Base-by-base conservation (phyloP, 2,329 filamentous ascomycete genomes). In the Rutstroemia sp. region DNA sequence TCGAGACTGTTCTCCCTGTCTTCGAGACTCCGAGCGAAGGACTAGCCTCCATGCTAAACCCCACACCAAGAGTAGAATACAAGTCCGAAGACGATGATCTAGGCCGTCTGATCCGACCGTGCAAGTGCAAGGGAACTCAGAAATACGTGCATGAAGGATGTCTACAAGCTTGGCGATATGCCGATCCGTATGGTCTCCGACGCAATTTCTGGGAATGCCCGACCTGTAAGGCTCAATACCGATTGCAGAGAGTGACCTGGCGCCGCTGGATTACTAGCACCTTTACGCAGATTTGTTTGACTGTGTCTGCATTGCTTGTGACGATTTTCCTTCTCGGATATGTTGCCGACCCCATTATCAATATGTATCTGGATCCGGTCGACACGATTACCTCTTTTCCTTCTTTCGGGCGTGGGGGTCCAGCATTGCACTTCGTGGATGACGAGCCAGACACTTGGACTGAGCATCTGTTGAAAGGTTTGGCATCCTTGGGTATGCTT, bases 141-240 rank as follows among this genome's bases (percentile, higher is more conserved):
- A 89, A 89, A 73, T 96, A 95, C 72, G 91, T 97, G 23, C 94
- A 99, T 71, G 90, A 96, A 71, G 87, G 84, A 30, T 99, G 94
- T 68, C 77, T 99, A 49, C 83, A 88, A 66, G 78, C 82, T 10
- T 97, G 92, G 90, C 83, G 94, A 63, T 79, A 86, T 60, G 80
- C 88, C 45, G 83, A 90, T 67, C 87, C 88, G 0, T 67, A 78
- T 42, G 79, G 82, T 62, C 73, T 75, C 44, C 74, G 73, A 57
- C 80, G 88, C 56, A 90, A 92, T 64, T 95, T 85, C 69, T 96
- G 87, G 82, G 81, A 88, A 66, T 97, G 92, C 67, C 88, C 88
- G 19, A 96, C 90, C 0, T 97, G 92, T 72, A 79, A 83, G 36
- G 96, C 94, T 72, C 78, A 80, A 63, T 97, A 96, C 72, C 81